Conservation (phyloP, 169 alveolate species). For the Babesia gibsoni region DNA sequence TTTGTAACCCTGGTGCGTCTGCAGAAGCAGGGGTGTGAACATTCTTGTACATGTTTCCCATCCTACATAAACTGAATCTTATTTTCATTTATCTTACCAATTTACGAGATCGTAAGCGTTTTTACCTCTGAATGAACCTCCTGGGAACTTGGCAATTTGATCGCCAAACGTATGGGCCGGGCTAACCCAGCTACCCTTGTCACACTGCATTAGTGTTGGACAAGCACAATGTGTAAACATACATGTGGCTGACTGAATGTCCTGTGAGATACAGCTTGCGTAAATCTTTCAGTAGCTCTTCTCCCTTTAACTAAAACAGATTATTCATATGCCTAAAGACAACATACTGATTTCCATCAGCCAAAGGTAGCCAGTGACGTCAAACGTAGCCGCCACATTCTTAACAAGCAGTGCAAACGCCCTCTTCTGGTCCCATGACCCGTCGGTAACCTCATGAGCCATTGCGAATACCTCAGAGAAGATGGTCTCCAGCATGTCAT, state of each 20-base stretch:
- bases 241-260: constrained; percentile 59
- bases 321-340: not conserved
- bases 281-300: constrained; percentile 36
- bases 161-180: constrained; percentile 38
- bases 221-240: not conserved
- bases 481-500: constrained; percentile 18
- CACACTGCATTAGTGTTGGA: constrained; percentile 29
- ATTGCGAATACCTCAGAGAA: constrained; percentile 32
- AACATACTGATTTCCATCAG: constrained; percentile 40
- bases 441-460: constrained; percentile 29
- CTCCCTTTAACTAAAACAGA: constrained; percentile 34
- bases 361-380: constrained; percentile 52
- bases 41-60: constrained; percentile 55
- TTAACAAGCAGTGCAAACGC: constrained; percentile 7
- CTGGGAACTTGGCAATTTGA: constrained; percentile 40
- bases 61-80: constrained; percentile 27
- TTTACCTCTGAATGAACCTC: constrained; percentile 59
- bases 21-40: constrained; percentile 70
- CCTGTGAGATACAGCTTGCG: constrained; percentile 53
- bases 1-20: constrained; percentile 71
- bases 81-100: constrained; percentile 16
- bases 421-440: constrained; percentile 15
- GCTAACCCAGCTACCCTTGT: constrained; percentile 60
- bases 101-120: constrained; percentile 35
- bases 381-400: constrained; percentile 42